phyloP scores from a whole-genome alignment of 1,284 basidiomycete species.

The Neolentinus lepideus region DNA sequence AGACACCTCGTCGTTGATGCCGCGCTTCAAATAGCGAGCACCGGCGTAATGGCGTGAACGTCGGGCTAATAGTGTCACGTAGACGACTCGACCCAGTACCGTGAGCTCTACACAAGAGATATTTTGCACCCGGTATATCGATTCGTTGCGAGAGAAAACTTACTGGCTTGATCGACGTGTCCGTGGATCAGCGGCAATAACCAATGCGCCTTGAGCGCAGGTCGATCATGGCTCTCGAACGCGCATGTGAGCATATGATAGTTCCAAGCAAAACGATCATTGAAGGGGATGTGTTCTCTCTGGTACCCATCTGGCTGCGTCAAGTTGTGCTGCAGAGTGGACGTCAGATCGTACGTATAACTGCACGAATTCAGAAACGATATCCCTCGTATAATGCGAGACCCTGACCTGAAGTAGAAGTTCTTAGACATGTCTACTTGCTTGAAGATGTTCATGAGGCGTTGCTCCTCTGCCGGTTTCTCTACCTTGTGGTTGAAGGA shows the following conservation, averaged over 20 bases:
- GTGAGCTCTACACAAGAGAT: conserved; percentile 61
- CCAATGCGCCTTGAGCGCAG: conserved; percentile 69
- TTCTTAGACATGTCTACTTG: conserved; percentile 98
- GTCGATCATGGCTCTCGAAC: conserved; percentile 34
- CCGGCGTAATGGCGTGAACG: conserved; percentile 95
- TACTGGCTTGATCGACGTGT: conserved; percentile 97
- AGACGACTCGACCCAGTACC: conserved; percentile 86
- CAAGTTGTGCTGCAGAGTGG: conserved; percentile 92
- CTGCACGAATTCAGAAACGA: conserved; percentile 30
- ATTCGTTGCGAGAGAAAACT: conserved; percentile 23
- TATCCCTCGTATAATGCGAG: not conserved
- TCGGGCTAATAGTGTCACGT: conserved; percentile 91
- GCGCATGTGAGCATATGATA: conserved; percentile 79
- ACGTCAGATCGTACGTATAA: conserved; percentile 96
- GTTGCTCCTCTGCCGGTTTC: conserved; percentile 76
- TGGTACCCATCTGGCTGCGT: conserved; percentile 37
- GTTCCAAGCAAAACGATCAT: conserved; percentile 96
- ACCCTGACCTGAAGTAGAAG: conserved; percentile 90
- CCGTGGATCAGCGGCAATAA: conserved; percentile 92
- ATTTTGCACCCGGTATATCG: not conserved
- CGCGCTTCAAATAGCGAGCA: conserved; percentile 91
- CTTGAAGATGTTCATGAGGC: conserved; percentile 89
- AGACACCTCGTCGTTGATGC: conserved; percentile 87
- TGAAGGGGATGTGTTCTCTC: conserved; percentile 57
- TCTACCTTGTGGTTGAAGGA: conserved; percentile 73